phyloP scores from a whole-genome alignment of 202 grass and related monocot genomes.

The Eragrostis tef region DNA sequence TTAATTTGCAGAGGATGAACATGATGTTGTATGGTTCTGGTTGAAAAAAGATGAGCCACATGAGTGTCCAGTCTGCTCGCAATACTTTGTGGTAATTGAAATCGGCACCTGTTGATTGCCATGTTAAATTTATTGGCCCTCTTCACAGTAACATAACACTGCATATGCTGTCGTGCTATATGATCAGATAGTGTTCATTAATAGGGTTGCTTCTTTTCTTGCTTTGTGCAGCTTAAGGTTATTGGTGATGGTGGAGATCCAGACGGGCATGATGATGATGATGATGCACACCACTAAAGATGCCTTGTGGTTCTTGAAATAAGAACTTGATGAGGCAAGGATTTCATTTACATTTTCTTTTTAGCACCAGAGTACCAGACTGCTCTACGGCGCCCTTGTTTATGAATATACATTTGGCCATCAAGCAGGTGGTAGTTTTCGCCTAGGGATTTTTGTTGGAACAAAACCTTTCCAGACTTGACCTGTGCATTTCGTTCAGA shows the following conservation, averaged over 20 bases:
- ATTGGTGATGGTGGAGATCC: conserved; percentile 89
- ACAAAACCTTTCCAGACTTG: conserved; percentile 27
- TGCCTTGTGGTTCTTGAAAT: conserved; percentile 51
- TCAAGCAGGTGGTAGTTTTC: conserved; percentile 60
- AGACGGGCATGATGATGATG: conserved; percentile 65
- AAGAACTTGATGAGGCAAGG: conserved; percentile 59
- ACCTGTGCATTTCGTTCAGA: conserved; percentile 54
- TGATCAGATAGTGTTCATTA: conserved; percentile 1
- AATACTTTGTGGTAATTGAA: conserved; percentile 90
- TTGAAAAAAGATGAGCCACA: conserved; percentile 96
- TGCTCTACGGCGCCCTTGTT: conserved; percentile 51
- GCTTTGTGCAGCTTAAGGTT: conserved; percentile 78
- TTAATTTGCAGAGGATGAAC: conserved; percentile 86
- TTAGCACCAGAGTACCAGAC: conserved; percentile 54
- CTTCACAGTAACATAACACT: background rate
- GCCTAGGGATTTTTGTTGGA: conserved; percentile 54
- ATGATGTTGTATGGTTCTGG: conserved; percentile 98
- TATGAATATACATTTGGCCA: conserved; percentile 60
- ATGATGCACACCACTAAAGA: conserved; percentile 67
- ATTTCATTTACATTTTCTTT: conserved; percentile 52
- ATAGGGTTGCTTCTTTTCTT: conserved; percentile 39
- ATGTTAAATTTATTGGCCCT: conserved; percentile 9
- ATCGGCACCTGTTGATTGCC: background rate
- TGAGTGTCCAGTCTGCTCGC: conserved; percentile 91
- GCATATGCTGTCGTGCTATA: background rate